These are phyloP conservation scores for Botrytis byssoidea DNA, from an alignment of 2,329 filamentous ascomycete genomes.

Conservation along the genomic window DNA sequence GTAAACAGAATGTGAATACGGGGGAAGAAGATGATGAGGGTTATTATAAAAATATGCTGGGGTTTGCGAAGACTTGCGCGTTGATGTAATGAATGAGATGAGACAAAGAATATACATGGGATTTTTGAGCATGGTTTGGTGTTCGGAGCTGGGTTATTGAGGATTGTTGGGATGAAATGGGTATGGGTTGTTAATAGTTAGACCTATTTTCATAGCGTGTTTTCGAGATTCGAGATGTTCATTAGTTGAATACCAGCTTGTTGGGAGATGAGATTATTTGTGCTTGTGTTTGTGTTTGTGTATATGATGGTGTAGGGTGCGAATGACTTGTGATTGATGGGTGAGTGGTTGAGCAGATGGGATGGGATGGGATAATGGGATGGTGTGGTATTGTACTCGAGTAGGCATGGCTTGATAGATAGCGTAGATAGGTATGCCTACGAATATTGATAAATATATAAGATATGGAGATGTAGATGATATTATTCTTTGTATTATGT, in stretches of 20 bases:
- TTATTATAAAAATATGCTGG: slow-evolving; percentile 65
- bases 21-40: slow-evolving; percentile 64
- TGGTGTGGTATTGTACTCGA: too few relatives aligned
- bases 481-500: too few relatives aligned
- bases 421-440: too few relatives aligned
- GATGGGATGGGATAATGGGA: too few relatives aligned
- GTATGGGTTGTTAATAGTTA: not conserved
- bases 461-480: too few relatives aligned
- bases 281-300: not conserved
- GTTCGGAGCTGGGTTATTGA: not conserved
- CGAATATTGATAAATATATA: too few relatives aligned
- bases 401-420: too few relatives aligned
- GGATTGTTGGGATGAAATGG: not conserved
- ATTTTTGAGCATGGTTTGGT: not conserved
- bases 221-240: not conserved
- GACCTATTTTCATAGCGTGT: not conserved
- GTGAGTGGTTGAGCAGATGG: not conserved
- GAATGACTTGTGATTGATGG: not conserved
- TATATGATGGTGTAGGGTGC: not conserved
- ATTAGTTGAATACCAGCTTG: not conserved
- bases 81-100: slow-evolving; percentile 45
- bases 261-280: not conserved
- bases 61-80: slow-evolving; percentile 50
- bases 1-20: slow-evolving; percentile 55
- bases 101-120: not conserved